Base-by-base conservation (phyloP, 2,329 filamentous ascomycete species). In the Aspergillus sp. region DNA sequence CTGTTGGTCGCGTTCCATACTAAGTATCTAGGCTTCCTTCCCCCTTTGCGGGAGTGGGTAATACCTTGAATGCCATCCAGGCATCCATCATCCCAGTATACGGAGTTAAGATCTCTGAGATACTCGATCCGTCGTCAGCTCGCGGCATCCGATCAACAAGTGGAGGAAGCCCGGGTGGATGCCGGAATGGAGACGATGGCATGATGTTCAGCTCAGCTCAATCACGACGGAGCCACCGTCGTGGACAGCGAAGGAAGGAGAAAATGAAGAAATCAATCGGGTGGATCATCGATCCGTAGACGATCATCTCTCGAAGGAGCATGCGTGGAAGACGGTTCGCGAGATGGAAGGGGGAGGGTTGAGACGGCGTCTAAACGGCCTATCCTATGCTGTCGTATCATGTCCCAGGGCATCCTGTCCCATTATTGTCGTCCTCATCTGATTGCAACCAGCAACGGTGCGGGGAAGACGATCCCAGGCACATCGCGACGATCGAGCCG, bases 381-480 rank as follows among this genome's bases (percentile, higher is more conserved):
- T n/a, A n/a, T n/a, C n/a, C n/a, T n/a, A n/a, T n/a, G n/a, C n/a
- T n/a, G n/a, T n/a, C n/a, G n/a, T n/a, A n/a, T n/a, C n/a, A n/a
- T n/a, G n/a, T n/a, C n/a, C n/a, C n/a, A n/a, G n/a, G n/a, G n/a
- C n/a, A n/a, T n/a, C n/a, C n/a, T n/a, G n/a, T n/a, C n/a, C n/a
- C n/a, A n/a, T n/a, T n/a, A n/a, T n/a, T n/a, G n/a, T n/a, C n/a
- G n/a, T n/a, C n/a, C n/a, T n/a, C n/a, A n/a, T n/a, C n/a, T n/a
- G n/a, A n/a, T n/a, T 14, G 19, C 14, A 45, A 13, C 20, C 47
- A 52, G 51, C 54, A 57, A 56, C 54, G 54, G 59, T 62, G 59
- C 58, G 59, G 59, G 59, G 59, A 58, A 57, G 56, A 53, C 52
- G 58, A 60, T 62, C 56, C 50, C 53, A 54, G 49, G 52, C 55